Conservation (phyloP, 1,139 yeast species). For the Blastobotrys proliferans region DNA sequence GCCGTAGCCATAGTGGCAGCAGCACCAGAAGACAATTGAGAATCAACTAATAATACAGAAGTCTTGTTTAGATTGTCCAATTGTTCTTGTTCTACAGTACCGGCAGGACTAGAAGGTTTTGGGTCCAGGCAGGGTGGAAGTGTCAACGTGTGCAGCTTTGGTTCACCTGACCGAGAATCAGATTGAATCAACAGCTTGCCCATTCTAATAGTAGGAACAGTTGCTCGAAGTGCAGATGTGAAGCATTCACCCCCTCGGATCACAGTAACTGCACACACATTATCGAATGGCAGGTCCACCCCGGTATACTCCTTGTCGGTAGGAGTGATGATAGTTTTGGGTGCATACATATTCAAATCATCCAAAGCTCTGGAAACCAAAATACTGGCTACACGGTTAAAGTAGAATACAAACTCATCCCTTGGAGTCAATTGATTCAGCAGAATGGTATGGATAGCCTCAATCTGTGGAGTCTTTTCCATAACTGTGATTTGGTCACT, state of each 20-base stretch:
- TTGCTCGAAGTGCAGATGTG: conserved; percentile 66
- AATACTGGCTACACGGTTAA: conserved; percentile 71
- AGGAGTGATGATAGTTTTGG: conserved; percentile 44
- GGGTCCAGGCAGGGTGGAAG: conserved; percentile 43
- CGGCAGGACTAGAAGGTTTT: conserved; percentile 16
- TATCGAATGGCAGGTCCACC: conserved; percentile 40
- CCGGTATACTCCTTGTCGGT: conserved; percentile 41
- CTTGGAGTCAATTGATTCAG: conserved; percentile 52
- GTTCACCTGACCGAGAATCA: conserved; percentile 87
- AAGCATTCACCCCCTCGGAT: conserved; percentile 94
- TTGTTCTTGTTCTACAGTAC: conserved; percentile 18
- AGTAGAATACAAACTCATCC: conserved; percentile 80
- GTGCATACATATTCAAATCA: conserved; percentile 34
- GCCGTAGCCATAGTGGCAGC: conserved; percentile 94
- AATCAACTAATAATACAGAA: conserved; percentile 69
- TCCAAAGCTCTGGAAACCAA: conserved; percentile 67
- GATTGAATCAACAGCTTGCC: conserved; percentile 87
- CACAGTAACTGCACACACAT: conserved; percentile 68
- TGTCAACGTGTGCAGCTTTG: conserved; percentile 75
- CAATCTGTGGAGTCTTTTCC: conserved; percentile 61
- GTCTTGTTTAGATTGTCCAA: conserved; percentile 28
- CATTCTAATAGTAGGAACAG: conserved; percentile 70
- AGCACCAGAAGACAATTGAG: conserved; percentile 88
- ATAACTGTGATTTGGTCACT: conserved; percentile 34
- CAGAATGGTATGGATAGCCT: conserved; percentile 68